These are phyloP conservation scores for Mentha longifolia DNA, from an alignment of 257 asterid genomes.

Conservation along the genomic window DNA sequence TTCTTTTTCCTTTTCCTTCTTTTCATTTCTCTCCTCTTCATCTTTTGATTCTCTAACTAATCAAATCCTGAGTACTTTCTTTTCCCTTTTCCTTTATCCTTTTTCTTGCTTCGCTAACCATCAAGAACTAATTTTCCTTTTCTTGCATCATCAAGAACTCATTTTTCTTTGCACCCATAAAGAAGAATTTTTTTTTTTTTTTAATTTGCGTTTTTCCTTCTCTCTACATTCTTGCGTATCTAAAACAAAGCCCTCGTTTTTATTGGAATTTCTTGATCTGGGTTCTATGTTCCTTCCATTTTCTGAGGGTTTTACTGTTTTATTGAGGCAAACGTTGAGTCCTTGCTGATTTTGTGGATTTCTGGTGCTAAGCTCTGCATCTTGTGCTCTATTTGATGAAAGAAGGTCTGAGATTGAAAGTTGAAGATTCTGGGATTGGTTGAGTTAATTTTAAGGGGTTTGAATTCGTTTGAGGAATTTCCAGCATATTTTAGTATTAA, in stretches of 20 bases:
- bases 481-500: background rate
- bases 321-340: conserved; percentile 34
- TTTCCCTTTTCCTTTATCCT: conserved; percentile 10
- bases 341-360: background rate
- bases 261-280: conserved; percentile 48
- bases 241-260: conserved; percentile 38
- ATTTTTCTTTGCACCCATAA: background rate
- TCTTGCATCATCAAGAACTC: conserved; percentile 17
- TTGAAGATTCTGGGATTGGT: conserved; percentile 66
- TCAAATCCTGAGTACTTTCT: background rate
- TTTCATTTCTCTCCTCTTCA: conserved; percentile 59
- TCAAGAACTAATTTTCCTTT: conserved; percentile 18
- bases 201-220: conserved; percentile 26
- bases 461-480: conserved; percentile 22
- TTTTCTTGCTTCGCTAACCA: conserved; percentile 11
- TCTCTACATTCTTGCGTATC: conserved; percentile 27
- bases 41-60: conserved; percentile 36
- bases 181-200: background rate
- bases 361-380: conserved; percentile 49
- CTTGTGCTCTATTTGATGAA: conserved; percentile 50
- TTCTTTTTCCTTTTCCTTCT: conserved; percentile 58
- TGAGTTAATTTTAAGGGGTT: conserved; percentile 39
- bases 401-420: conserved; percentile 43
- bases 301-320: conserved; percentile 40
- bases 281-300: conserved; percentile 30